Base-by-base conservation (phyloP, 371 early-diverging fungal genomes). In the Cokeromyces recurvatus region DNA sequence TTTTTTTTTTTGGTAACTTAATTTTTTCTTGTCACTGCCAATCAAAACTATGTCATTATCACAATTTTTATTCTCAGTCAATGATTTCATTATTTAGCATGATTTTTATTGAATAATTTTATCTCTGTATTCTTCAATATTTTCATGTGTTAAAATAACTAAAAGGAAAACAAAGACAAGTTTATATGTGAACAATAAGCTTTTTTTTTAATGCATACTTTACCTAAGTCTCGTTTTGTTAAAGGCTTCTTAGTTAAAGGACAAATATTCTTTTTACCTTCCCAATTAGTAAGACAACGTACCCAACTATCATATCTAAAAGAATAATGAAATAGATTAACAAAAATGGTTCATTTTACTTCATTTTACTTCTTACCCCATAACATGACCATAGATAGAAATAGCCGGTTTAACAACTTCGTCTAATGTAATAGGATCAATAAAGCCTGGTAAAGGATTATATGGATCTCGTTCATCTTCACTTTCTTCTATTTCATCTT, bases 361-460 rank as follows among this genome's bases (percentile, higher is more conserved):
- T 23, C 32, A 19, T 43, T 22, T 32, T 17, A 37, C 8, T n/a
- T 54, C 48, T 53, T 73, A 85, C 62, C 89, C 88, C 90, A 93
- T 94, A 32, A 95, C 94, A 72, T 94, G 96, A 16, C 96, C 96
- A 59, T 90, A 94, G 45, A 90, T 93, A 17, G 94, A 94, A 41
- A 95, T 94, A 4, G 96, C 94, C 5, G 96, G 96, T 49, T 89
- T 90, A 14, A 85, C 77, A 19, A 95, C 90, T 34, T 85, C 85
- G 47, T 95, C 94, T 35, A 94, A 62, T 7, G 94, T 94, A 53
- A 95, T 94, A 10, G 95, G 95, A 53, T 95, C 96, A 31, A 91
- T 78, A 57, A 94, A 88, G 1, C 91, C 94, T 11, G 94, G 90
- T 16, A 95, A 65, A 14, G 95, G 94, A 65, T 94, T 94, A 49